Evolutionary conservation across 1,284 basidiomycete species (phyloP).

Genomic region (Cutaneotrichosporon sp.): DNA sequence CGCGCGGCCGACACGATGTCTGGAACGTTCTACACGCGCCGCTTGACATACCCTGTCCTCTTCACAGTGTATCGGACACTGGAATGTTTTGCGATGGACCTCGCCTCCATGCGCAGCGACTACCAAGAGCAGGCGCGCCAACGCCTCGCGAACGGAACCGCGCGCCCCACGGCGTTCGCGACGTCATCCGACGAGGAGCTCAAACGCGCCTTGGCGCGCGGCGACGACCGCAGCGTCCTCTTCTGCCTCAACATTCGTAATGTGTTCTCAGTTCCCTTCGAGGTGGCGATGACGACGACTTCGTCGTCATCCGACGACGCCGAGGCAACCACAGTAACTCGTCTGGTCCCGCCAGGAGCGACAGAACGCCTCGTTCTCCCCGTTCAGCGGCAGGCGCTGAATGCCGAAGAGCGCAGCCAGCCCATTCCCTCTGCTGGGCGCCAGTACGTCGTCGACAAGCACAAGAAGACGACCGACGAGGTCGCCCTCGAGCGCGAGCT

Average conservation of each 20-base stretch:
- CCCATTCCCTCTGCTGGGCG: slow-evolving; percentile 80
- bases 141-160: slow-evolving; percentile 5
- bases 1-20: slow-evolving; percentile 45
- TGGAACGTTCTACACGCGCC: slow-evolving; percentile 67
- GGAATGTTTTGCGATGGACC: slow-evolving; percentile 72
- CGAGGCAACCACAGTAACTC: slow-evolving; percentile 51
- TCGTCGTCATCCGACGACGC: not conserved
- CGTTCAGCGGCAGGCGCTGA: slow-evolving; percentile 62
- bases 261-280: slow-evolving; percentile 80
- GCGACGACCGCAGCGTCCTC: slow-evolving; percentile 68
- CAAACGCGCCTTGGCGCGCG: slow-evolving; percentile 47
- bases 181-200: slow-evolving; percentile 31
- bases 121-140: slow-evolving; percentile 1
- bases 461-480: slow-evolving; percentile 59
- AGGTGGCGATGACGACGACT: slow-evolving; percentile 65
- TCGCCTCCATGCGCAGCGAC: slow-evolving; percentile 53
- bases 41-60: slow-evolving; percentile 73
- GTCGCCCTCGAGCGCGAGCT: slow-evolving; percentile 63
- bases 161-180: slow-evolving; percentile 10
- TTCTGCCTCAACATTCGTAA: slow-evolving; percentile 83
- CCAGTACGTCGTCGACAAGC: slow-evolving; percentile 86
- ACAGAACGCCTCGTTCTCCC: slow-evolving; percentile 75
- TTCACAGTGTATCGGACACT: slow-evolving; percentile 92
- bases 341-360: slow-evolving; percentile 73
- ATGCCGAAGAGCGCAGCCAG: slow-evolving; percentile 56